Evolutionary conservation across 306 rosid species (phyloP), one percentile per base, ranked within the genome.

Genomic region (Dicorynia guianensis): DNA sequence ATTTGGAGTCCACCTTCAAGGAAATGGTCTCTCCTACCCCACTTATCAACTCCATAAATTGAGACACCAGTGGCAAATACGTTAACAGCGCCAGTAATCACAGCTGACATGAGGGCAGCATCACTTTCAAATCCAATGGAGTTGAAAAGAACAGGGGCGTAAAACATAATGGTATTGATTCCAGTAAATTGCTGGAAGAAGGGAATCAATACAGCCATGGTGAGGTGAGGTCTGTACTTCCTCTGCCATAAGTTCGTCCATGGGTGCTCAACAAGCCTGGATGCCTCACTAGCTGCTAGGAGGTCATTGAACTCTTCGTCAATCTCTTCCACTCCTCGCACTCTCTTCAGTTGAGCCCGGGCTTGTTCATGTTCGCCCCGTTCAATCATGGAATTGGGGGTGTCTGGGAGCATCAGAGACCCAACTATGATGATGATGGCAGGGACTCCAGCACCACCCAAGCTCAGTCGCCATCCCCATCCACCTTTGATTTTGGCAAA

Each of bases 381-480:
- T 56, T 95, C 98, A 7, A 95, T 95, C 91, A 95, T 65, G 6
- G 97, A 95, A 61, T 92, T 95, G 0, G 98, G 98, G 0, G 98
- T 95, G 85, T 95, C 98, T 0, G 98, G 96, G 11, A 95, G 93
- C 54, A 86, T 42, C 0, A 92, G 9, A 4, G 97, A 83, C 0
- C 98, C 98, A 0, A 83, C 3, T 1, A 90, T 83, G 71, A 95
- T 89, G 2, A 95, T 86, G 1, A 90, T 81, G 1, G 97, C 98
- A 0, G 98, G 98, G 7, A 95, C 95, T 84, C 89, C 77, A 0
- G 97, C 98, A 4, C 97, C 97, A 0, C 98, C 97, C 18, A 95
- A 81, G 76, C 98, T 95, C 83, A 95, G 50, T 11, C 98, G 82
- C 98, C 98, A 95, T 72, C 98, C 98, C 98, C 98, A 95, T 0